Conservation (phyloP, 768 basidiomycete species). For the Scleroderma citrinum region DNA sequence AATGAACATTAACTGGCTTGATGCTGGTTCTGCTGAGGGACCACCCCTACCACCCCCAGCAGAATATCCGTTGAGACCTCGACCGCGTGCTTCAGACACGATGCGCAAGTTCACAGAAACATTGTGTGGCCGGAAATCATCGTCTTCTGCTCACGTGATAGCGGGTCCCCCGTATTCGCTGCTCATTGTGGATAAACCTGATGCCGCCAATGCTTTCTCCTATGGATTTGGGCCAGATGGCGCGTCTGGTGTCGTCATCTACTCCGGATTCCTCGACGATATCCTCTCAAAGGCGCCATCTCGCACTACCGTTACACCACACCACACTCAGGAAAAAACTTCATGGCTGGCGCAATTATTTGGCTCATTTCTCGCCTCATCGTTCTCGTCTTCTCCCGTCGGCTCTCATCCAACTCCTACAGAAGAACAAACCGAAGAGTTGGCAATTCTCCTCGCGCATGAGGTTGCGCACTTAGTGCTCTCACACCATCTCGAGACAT, state of each 20-base stretch:
- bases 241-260: constrained; percentile 90
- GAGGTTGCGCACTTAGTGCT: constrained; percentile 90
- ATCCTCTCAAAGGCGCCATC: constrained; percentile 52
- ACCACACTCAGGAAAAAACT: constrained; percentile 16
- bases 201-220: constrained; percentile 85
- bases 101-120: constrained; percentile 54
- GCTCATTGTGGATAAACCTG: constrained; percentile 81
- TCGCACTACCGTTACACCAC: constrained; percentile 13
- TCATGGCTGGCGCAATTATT: constrained; percentile 49
- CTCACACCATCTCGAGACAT: constrained; percentile 85
- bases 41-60: constrained; percentile 76
- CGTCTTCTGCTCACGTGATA: constrained; percentile 47
- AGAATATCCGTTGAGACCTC: constrained; percentile 72
- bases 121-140: constrained; percentile 38
- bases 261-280: constrained; percentile 88
- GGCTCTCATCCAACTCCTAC: constrained; percentile 53
- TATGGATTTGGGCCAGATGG: constrained; percentile 93
- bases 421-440: constrained; percentile 75
- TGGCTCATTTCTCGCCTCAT: constrained; percentile 32
- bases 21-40: constrained; percentile 42
- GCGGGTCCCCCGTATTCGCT: constrained; percentile 87
- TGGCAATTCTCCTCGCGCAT: constrained; percentile 89
- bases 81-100: constrained; percentile 70
- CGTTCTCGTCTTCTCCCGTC: constrained; percentile 27
- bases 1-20: constrained; percentile 50